Conservation (phyloP, 305 asterid genomes). For the Solanum hybrid region DNA sequence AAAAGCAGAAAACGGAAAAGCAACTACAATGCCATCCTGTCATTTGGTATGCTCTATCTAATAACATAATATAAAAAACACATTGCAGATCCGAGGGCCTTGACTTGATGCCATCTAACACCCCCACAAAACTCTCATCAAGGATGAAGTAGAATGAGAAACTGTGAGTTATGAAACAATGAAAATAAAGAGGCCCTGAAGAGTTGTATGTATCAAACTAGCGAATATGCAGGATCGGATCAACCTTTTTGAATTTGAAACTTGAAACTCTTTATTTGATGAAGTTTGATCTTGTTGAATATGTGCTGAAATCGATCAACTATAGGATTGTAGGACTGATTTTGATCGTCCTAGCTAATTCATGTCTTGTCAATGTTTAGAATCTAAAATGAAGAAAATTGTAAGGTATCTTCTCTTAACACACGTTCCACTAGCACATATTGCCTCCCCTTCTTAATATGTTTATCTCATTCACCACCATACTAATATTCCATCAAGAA, state of each 20-base stretch:
- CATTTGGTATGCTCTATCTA: background rate
- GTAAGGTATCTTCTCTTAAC: background rate
- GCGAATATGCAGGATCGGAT: background rate
- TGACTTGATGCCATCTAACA: background rate
- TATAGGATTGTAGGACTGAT: background rate
- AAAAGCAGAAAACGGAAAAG: background rate
- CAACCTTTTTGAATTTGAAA: background rate
- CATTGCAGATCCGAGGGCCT: background rate
- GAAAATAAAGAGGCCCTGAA: background rate
- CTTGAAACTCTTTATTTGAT: background rate
- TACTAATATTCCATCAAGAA: background rate
- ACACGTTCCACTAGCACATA: background rate
- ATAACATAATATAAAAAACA: background rate
- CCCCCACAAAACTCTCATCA: background rate
- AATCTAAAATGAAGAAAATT: background rate
- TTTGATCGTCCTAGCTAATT: background rate
- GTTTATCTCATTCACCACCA: background rate
- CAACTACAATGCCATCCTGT: background rate
- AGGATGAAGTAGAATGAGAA: background rate
- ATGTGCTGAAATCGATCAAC: background rate
- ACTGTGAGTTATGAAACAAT: background rate
- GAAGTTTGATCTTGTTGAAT: background rate
- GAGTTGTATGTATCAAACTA: background rate
- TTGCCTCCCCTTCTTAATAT: background rate
- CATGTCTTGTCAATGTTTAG: background rate